Percentiles rank a stretch among this genome's conserved stretches.
Evolutionary conservation across 441 rosid species (phyloP).

Genomic region (Flueggea neowawraea): DNA sequence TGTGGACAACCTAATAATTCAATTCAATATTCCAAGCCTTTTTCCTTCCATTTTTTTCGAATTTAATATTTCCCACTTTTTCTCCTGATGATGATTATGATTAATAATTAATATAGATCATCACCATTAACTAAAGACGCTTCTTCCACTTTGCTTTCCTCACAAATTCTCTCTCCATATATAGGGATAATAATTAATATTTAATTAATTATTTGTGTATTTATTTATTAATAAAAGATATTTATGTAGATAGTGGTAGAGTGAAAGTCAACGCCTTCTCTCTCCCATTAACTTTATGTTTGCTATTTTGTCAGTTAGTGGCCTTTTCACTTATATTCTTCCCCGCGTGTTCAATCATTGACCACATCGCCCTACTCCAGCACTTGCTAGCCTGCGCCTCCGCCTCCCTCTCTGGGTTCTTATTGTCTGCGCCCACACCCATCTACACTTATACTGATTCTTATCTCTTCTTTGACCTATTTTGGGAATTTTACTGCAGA

Average conservation of each 20-base stretch:
- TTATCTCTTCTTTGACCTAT: no score
- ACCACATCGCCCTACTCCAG: neutral
- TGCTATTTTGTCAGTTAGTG: slow-evolving; percentile 5
- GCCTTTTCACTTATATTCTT: slow-evolving; percentile 5
- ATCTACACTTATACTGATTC: neutral
- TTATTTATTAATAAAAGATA: no score
- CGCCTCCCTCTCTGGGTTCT: neutral
- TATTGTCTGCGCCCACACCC: neutral
- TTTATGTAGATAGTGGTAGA: no score
- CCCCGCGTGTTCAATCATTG: slow-evolving; percentile 25
- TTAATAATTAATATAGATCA: slow-evolving; percentile 5
- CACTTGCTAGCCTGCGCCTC: slow-evolving; percentile 26
- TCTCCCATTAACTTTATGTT: slow-evolving; percentile 26
- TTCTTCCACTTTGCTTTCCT: neutral
- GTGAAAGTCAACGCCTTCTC: slow-evolving; percentile 41
- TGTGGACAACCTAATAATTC: no score
- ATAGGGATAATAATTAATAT: neutral
- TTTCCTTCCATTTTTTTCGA: neutral
- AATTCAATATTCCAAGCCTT: no score
- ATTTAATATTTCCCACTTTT: neutral
- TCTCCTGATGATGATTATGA: neutral
- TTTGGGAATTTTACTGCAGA: no score
- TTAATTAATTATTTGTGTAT: neutral
- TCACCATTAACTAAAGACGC: neutral
- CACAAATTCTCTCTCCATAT: neutral